Percentiles rank a stretch among this genome's conserved stretches.
These are phyloP conservation scores for Penicillium digitatum DNA, from an alignment of 2,329 filamentous ascomycete genomes.

Conservation along the genomic window DNA sequence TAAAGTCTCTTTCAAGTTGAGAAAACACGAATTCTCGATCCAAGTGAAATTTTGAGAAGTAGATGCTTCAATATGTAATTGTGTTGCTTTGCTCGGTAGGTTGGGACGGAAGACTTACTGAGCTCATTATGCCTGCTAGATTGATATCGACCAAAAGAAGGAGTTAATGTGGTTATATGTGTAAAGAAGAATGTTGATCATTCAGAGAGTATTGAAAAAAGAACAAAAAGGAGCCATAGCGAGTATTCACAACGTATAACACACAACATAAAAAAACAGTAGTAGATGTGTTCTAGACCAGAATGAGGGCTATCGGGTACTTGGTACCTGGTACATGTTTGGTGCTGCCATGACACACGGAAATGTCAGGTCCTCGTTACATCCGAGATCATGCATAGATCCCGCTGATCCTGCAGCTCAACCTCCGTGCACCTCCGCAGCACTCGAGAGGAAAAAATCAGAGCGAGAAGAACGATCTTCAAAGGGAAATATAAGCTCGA, in stretches of 20 bases:
- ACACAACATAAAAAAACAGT: background rate
- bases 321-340: constrained; percentile 1
- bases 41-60: background rate
- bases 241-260: background rate
- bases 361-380: no score
- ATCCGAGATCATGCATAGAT: no score
- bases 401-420: constrained; percentile 18
- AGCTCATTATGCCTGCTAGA: background rate
- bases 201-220: background rate
- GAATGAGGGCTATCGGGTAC: no score
- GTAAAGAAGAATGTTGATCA: background rate
- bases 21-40: background rate
- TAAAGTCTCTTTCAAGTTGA: background rate
- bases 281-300: background rate
- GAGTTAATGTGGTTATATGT: background rate
- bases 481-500: background rate
- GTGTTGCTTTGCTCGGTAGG: background rate
- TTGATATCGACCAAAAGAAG: background rate
- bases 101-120: background rate
- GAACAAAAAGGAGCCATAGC: background rate
- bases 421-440: constrained; percentile 5
- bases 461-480: background rate
- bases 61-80: background rate
- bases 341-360: no score
- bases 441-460: background rate